These are phyloP conservation scores for Melanopsichium pennsylvanicum DNA, from an alignment of 1,284 basidiomycete genomes.

Conservation along the genomic window DNA sequence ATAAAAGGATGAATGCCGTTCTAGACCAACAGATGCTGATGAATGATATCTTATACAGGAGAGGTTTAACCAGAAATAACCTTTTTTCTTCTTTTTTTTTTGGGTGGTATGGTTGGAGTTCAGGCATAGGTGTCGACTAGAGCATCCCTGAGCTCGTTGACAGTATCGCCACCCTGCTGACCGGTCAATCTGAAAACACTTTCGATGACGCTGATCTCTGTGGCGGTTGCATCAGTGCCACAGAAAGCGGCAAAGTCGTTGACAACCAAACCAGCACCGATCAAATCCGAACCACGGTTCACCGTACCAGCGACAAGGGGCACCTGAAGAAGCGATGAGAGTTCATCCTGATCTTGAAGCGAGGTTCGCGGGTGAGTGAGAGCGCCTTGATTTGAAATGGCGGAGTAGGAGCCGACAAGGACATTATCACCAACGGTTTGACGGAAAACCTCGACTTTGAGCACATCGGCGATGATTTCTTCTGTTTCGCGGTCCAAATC, in stretches of 20 bases:
- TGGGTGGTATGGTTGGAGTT: no score
- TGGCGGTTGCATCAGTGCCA: slow-evolving; percentile 77
- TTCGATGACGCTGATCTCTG: slow-evolving; percentile 97
- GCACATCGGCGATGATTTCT: slow-evolving; percentile 98
- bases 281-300: slow-evolving; percentile 95
- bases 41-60: no score
- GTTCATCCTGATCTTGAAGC: slow-evolving; percentile 95
- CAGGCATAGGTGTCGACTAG: slow-evolving; percentile 64
- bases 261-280: slow-evolving; percentile 95
- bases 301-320: slow-evolving; percentile 97
- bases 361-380: slow-evolving; percentile 97
- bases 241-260: slow-evolving; percentile 98
- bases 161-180: slow-evolving; percentile 50
- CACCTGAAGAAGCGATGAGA: slow-evolving; percentile 91
- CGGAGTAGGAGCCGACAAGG: slow-evolving; percentile 93
- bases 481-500: slow-evolving; percentile 98
- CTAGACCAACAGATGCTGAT: background rate
- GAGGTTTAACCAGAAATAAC: no score
- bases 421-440: slow-evolving; percentile 97
- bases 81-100: no score
- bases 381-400: slow-evolving; percentile 93
- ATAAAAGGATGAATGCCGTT: no score
- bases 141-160: slow-evolving; percentile 62
- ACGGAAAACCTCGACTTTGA: slow-evolving; percentile 98
- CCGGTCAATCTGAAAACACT: slow-evolving; percentile 78